Evolutionary conservation across 495 filamentous ascomycete species (phyloP), one percentile per base, ranked within the genome.

Genomic region (Aspergillus asperescens): DNA sequence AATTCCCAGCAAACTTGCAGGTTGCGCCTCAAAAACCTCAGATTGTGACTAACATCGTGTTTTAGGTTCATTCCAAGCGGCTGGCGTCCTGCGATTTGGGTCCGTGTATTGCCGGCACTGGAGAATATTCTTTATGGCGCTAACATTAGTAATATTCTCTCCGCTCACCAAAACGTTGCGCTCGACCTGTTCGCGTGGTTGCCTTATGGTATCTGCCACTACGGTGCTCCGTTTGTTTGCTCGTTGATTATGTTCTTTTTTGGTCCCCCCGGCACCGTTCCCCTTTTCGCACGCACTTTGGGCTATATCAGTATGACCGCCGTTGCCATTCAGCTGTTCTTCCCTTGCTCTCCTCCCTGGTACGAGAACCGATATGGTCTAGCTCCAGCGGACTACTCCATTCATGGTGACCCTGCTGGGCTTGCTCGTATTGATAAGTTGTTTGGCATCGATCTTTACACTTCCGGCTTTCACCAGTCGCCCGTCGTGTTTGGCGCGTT

Each of bases 71-170:
- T 96, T 56, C 86, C 89, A 8, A 78, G 80, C 50, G 87, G 89
- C 60, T 90, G 87, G 70, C 81, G 92, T 34, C 89, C 89, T 40
- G 85, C 87, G 37, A 95, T 97, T 58, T 95, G 90, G 87, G 92
- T 96, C 51, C 86, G 89, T 52, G 88, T 97, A 18, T 77, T 97
- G 10, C 92, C 92, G 3, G 87, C 92, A n/a, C 79, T 97, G 55
- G 92, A 97, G 66, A 95, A 97, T 69, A 93, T 97, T 48, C 75
- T 97, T 43, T 97, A 97, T 65, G 92, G 92, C 43, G 89, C 89
- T 25, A 96, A 96, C 72, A 81, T 97, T 42, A 94, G 89, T 73
- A 95, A 95, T 67, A 93, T 95, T 51, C 81, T 97, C 38, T 93
- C 91, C 4, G 86, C 89, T 22, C 89, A 95, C 68, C 87, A 86